phyloP scores from a whole-genome alignment of 108 stramenopile species.

The Nitzschia sp. region DNA sequence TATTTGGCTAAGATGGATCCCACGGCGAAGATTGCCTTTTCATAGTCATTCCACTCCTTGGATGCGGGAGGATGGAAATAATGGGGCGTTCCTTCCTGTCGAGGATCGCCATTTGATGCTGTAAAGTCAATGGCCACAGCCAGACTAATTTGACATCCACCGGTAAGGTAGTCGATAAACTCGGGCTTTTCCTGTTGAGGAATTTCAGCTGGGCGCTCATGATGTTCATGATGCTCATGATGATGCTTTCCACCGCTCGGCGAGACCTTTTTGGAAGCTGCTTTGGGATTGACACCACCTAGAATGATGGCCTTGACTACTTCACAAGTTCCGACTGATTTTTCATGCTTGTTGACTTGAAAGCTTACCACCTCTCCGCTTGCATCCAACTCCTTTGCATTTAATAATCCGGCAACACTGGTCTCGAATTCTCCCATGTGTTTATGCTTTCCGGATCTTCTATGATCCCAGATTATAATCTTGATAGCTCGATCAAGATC shows the following conservation, averaged over 20 bases:
- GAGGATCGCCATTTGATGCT: slow-evolving; percentile 89
- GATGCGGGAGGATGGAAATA: slow-evolving; percentile 64
- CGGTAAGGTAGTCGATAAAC: slow-evolving; percentile 78
- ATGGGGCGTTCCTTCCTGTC: slow-evolving; percentile 76
- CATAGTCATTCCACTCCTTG: slow-evolving; percentile 80
- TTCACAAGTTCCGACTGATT: slow-evolving; percentile 28
- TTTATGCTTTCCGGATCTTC: slow-evolving; percentile 69
- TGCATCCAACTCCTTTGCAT: slow-evolving; percentile 26
- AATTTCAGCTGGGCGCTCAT: background rate
- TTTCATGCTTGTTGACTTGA: slow-evolving; percentile 34
- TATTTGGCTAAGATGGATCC: slow-evolving; percentile 82
- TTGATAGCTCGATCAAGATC: slow-evolving; percentile 71
- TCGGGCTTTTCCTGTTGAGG: slow-evolving; percentile 29
- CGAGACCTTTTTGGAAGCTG: background rate
- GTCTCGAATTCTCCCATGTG: slow-evolving; percentile 78
- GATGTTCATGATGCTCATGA: background rate
- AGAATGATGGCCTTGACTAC: slow-evolving; percentile 37
- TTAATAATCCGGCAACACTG: slow-evolving; percentile 42
- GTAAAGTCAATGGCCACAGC: slow-evolving; percentile 94
- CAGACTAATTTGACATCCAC: slow-evolving; percentile 73
- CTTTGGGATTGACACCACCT: slow-evolving; percentile 1
- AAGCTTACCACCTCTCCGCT: slow-evolving; percentile 32
- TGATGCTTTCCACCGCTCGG: background rate
- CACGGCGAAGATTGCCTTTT: slow-evolving; percentile 78
- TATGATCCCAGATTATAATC: slow-evolving; percentile 71